Conservation (phyloP, 306 rosid species). For the Begonia peltatifolia region DNA sequence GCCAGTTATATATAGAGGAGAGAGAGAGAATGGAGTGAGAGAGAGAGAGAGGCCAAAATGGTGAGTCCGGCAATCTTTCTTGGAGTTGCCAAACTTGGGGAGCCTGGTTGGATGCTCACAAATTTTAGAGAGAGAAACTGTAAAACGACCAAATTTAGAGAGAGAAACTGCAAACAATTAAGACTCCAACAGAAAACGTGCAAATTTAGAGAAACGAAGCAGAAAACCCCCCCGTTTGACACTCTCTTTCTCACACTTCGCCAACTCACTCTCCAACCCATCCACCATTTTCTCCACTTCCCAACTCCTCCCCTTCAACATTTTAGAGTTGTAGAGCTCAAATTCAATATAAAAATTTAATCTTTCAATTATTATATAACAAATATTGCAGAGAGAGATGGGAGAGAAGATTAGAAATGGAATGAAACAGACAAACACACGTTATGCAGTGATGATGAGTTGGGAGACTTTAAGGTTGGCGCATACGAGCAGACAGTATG, state of each 20-base stretch:
- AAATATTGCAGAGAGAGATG: no score
- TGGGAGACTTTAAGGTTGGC: conserved; percentile 8
- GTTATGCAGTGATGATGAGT: conserved; percentile 8
- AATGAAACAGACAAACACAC: not conserved
- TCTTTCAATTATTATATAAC: no score
- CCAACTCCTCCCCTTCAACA: no score
- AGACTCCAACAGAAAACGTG: conserved; percentile 36
- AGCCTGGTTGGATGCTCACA: not conserved
- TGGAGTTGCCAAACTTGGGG: no score
- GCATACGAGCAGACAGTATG: conserved; percentile 1
- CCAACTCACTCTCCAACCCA: conserved; percentile 31
- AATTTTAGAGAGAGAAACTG: not conserved
- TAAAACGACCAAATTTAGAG: no score
- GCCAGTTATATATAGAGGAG: conserved; percentile 40
- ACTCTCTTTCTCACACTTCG: conserved; percentile 93
- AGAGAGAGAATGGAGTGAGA: conserved; percentile 10
- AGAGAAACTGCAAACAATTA: no score
- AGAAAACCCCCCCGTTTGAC: conserved; percentile 44
- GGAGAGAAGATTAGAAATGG: not conserved
- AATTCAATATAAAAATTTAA: no score
- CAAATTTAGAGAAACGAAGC: conserved; percentile 42
- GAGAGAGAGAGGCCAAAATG: not conserved
- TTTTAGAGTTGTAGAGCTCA: no score
- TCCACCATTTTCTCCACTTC: no score
- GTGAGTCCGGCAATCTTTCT: no score